Conservation (phyloP, 306 rosid genomes). For the Lathyrus aphaca region DNA sequence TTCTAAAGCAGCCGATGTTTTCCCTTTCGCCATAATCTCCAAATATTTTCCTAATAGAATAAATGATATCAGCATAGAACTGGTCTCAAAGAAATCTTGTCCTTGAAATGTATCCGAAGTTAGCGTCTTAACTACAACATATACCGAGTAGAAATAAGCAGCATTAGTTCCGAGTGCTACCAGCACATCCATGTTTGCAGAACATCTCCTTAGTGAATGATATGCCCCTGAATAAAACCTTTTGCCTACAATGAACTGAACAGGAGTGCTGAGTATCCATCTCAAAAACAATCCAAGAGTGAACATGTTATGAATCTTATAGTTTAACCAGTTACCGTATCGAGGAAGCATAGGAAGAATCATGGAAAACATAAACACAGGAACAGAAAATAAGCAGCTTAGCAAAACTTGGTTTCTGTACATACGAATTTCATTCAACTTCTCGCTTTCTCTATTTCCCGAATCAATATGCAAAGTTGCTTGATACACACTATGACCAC, state of each 20-base stretch:
- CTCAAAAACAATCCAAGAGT: slow-evolving; percentile 78
- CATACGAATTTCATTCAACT: slow-evolving; percentile 61
- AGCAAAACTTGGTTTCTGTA: slow-evolving; percentile 74
- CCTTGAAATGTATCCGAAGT: slow-evolving; percentile 77
- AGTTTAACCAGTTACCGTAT: slow-evolving; percentile 79
- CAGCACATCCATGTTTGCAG: slow-evolving; percentile 97
- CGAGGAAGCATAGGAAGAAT: slow-evolving; percentile 95
- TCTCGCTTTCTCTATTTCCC: slow-evolving; percentile 63
- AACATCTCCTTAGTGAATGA: slow-evolving; percentile 78
- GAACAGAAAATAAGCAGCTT: slow-evolving; percentile 88
- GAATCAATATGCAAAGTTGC: slow-evolving; percentile 71
- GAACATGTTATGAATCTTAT: slow-evolving; percentile 74
- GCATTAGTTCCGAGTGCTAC: slow-evolving; percentile 93
- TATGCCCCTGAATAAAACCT: slow-evolving; percentile 94
- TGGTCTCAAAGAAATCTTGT: slow-evolving; percentile 94
- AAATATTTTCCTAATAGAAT: slow-evolving; percentile 89
- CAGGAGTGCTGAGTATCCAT: slow-evolving; percentile 90
- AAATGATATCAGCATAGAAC: slow-evolving; percentile 96
- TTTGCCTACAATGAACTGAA: slow-evolving; percentile 78
- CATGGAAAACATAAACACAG: slow-evolving; percentile 82
- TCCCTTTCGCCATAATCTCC: slow-evolving; percentile 92
- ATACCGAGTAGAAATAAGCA: slow-evolving; percentile 89
- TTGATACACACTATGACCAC: slow-evolving; percentile 43
- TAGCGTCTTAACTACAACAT: slow-evolving; percentile 67
- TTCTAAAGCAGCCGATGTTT: slow-evolving; percentile 89